A percentile compares a stretch with the other conserved stretches of the same genome.
Conservation (phyloP, 2,329 filamentous ascomycete species). For the Chaetomiaceae sp. region DNA sequence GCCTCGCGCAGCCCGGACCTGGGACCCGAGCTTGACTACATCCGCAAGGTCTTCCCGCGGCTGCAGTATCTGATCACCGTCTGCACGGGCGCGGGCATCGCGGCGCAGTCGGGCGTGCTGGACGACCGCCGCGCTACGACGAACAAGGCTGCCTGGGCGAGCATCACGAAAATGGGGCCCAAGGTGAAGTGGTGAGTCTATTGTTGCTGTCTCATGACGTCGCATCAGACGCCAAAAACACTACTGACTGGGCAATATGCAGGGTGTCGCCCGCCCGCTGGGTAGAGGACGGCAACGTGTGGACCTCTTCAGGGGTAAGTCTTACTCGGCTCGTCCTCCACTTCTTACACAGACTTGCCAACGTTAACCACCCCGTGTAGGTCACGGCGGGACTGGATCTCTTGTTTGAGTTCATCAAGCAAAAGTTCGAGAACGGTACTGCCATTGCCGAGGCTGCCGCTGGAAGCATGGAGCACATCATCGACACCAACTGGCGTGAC, state of each 20-base stretch:
- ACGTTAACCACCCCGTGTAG: slow-evolving; percentile 16
- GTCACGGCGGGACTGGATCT: slow-evolving; percentile 34
- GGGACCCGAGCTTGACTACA: slow-evolving; percentile 38
- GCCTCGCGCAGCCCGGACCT: slow-evolving; percentile 38
- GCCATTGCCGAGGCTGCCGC: slow-evolving; percentile 41
- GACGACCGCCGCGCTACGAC: slow-evolving; percentile 57
- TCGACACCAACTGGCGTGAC: slow-evolving; percentile 20
- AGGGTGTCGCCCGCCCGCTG: slow-evolving; percentile 52
- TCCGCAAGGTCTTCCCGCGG: slow-evolving; percentile 39
- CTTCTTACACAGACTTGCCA: not conserved
- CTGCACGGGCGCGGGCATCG: slow-evolving; percentile 58
- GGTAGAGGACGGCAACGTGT: slow-evolving; percentile 60
- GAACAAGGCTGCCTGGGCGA: slow-evolving; percentile 55
- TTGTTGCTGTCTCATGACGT: not conserved
- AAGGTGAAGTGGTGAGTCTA: slow-evolving; percentile 46
- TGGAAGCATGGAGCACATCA: slow-evolving; percentile 48
- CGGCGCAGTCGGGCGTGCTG: slow-evolving; percentile 53
- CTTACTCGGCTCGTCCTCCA: not conserved
- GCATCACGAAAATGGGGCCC: slow-evolving; percentile 41
- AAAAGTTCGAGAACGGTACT: slow-evolving; percentile 44
- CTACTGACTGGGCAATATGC: not conserved
- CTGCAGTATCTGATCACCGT: slow-evolving; percentile 56
- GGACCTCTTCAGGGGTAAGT: slow-evolving; percentile 53
- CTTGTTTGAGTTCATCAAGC: slow-evolving; percentile 32
- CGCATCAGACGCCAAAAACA: not conserved